Conservation (phyloP, 495 filamentous ascomycete species). For the Parachaetomium inaequale region DNA sequence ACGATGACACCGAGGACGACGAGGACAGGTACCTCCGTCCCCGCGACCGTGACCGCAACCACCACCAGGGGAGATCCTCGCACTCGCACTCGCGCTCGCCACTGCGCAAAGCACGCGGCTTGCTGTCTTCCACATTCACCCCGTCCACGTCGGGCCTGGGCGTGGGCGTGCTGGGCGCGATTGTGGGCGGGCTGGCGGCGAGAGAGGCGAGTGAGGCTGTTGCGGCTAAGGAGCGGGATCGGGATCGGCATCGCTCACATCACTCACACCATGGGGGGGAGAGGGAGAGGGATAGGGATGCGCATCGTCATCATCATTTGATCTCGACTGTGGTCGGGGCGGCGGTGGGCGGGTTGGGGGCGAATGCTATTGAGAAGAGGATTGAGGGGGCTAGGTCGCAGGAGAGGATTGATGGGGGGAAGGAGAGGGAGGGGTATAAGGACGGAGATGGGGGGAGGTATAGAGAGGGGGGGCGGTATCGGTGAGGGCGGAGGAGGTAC, state of each 20-base stretch:
- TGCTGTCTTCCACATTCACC: constrained; percentile 34
- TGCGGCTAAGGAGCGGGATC: background rate
- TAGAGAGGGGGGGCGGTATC: background rate
- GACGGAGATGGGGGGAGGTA: background rate
- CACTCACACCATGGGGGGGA: constrained; percentile 3
- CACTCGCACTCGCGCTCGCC: constrained; percentile 7
- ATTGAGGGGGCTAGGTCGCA: constrained; percentile 27
- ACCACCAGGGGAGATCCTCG: background rate
- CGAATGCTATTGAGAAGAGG: constrained; percentile 46
- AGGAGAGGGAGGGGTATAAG: background rate
- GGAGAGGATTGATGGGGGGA: constrained; percentile 1
- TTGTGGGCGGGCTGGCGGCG: constrained; percentile 44
- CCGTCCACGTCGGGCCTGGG: constrained; percentile 41
- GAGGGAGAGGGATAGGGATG: constrained; percentile 9
- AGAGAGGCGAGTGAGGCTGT: constrained; percentile 30
- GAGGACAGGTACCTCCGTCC: too few species aligned
- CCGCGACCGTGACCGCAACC: background rate
- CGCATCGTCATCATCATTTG: constrained; percentile 15
- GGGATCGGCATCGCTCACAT: background rate
- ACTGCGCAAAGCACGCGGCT: constrained; percentile 29
- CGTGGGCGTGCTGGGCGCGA: constrained; percentile 42
- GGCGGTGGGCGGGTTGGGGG: constrained; percentile 44
- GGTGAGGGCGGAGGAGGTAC: background rate
- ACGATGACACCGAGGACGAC: too few species aligned
- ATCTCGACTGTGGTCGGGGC: constrained; percentile 44